Evolutionary conservation across 345 rosid species (phyloP), one percentile per base, ranked within the genome.

Genomic region (Aethionema arabicum): DNA sequence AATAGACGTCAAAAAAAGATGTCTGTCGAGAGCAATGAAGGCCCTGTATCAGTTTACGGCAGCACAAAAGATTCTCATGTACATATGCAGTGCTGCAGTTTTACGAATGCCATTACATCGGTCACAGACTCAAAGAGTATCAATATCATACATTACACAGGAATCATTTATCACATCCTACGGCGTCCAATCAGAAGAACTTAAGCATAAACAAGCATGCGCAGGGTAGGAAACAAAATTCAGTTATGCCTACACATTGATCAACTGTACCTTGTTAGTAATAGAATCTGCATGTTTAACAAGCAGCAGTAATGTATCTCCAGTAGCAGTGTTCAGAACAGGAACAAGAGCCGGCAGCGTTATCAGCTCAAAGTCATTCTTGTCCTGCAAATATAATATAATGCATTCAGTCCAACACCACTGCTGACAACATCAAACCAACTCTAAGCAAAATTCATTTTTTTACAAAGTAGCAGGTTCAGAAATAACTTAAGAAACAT

Each of bases 261-360:
- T 62, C 32, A 53, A 63, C 13, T 49, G 70, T 79, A 87, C 97
- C 97, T 90, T 93, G 79, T 75, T 85, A 58, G 73, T 82, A 54
- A 93, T 90, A 75, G 87, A 91, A 54, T 93, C 96, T n/a, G 96
- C 90, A 43, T 80, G 85, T 82, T 84, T 90, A 67, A 90, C 83
- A 73, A 93, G 92, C 78, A 93, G 72, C 73, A 93, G 81, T 45
- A 90, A 60, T 32, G 99, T 84, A 77, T 93, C 99, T 2, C 99
- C 97, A 2, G 95, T 72, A 43, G 99, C 99, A 69, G 85, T 80
- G 73, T 80, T 87, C 67, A 90, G 73, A 73, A 90, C 96, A 59
- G 99, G 99, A 65, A 84, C 77, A 46, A 93, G 97, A 76, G 95
- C 95, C 29, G 99, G 97, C 30, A 90, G 78, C 6, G 99, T 93